Evolutionary conservation across 768 basidiomycete species (phyloP).

Genomic region (Leccinum boreale): DNA sequence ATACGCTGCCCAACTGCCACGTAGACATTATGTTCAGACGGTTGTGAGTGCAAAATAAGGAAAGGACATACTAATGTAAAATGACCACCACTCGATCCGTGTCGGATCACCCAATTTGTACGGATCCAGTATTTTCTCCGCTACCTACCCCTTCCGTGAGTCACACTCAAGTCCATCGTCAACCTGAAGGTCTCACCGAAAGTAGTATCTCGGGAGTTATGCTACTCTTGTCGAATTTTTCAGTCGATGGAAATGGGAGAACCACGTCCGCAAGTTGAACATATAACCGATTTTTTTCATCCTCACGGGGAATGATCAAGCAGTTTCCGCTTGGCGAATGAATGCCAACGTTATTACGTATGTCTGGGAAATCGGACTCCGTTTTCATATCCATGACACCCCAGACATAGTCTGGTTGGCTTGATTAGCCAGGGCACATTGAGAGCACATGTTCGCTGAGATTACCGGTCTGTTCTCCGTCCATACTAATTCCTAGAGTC

Average conservation of each 20-base stretch:
- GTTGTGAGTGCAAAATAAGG: not conserved
- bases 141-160: not conserved
- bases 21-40: not conserved
- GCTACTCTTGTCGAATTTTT: not conserved
- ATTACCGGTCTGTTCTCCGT: not conserved
- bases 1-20: not conserved
- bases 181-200: not conserved
- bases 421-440: not conserved
- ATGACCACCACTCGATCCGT: not conserved
- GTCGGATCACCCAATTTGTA: not conserved
- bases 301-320: not conserved
- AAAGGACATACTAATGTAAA: not conserved
- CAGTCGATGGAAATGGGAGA: not conserved
- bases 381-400: not conserved
- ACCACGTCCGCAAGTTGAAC: not conserved
- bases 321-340: not conserved
- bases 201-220: not conserved
- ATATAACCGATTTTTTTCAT: not conserved
- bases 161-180: not conserved
- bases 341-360: not conserved
- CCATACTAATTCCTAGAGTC: not conserved
- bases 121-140: not conserved
- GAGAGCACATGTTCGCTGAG: not conserved
- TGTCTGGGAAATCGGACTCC: not conserved
- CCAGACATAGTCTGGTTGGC: not conserved